phyloP scores from a whole-genome alignment of 805 yeast genomes.

The Kuraishia piskuri region DNA sequence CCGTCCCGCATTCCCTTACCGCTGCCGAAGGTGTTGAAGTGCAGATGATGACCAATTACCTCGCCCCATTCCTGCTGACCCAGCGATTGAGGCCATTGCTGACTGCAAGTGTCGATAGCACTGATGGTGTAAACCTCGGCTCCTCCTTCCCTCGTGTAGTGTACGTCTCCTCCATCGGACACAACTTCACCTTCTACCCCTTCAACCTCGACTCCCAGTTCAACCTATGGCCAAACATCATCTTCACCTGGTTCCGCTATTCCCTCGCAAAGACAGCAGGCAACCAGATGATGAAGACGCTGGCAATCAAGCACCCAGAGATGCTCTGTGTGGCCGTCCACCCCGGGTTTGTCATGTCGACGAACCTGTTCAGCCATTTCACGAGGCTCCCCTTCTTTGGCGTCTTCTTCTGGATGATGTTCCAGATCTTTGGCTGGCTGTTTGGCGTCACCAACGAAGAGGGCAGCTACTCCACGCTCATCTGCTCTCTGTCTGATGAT shows the following conservation, averaged over 20 bases:
- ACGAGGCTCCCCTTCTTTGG: constrained; percentile 77
- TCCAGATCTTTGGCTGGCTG: constrained; percentile 59
- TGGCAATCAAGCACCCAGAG: constrained; percentile 60
- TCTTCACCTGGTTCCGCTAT: constrained; percentile 73
- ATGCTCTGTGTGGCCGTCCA: constrained; percentile 60
- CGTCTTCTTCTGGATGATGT: constrained; percentile 57
- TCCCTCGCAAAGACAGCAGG: constrained; percentile 73
- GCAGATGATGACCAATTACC: constrained; percentile 71
- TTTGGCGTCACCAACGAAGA: constrained; percentile 68
- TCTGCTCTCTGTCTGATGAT: constrained; percentile 49
- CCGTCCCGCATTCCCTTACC: constrained; percentile 58
- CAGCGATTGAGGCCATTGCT: constrained; percentile 47
- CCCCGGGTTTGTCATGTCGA: constrained; percentile 83
- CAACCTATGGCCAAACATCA: constrained; percentile 51
- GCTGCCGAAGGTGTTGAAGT: constrained; percentile 60
- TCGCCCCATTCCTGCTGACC: constrained; percentile 68
- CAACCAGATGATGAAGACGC: constrained; percentile 59
- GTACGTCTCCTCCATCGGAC: constrained; percentile 60
- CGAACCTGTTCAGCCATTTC: constrained; percentile 69
- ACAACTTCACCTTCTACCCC: constrained; percentile 39
- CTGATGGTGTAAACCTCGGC: not conserved
- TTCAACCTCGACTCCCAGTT: constrained; percentile 40
- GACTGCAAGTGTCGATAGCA: constrained; percentile 21
- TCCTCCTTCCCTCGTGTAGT: constrained; percentile 41
- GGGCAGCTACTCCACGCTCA: constrained; percentile 59